These are phyloP conservation scores for Purshia tridentata DNA, from an alignment of 306 rosid genomes.

Conservation along the genomic window DNA sequence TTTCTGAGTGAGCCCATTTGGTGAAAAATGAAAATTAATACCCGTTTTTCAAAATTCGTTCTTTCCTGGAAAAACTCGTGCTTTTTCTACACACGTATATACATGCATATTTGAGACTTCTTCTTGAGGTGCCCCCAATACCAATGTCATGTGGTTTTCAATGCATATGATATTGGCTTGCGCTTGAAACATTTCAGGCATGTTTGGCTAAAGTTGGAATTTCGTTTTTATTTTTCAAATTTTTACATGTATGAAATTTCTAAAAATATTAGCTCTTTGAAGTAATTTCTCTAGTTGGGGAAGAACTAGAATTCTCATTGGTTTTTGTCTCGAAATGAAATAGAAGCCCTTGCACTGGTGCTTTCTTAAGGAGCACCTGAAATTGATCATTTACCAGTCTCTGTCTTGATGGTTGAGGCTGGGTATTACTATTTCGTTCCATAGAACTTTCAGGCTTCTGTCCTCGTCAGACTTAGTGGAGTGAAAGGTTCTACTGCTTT, in stretches of 20 bases:
- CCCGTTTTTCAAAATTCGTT: slow-evolving; percentile 15
- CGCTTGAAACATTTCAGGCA: background rate
- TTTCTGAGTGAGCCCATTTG: slow-evolving; percentile 11
- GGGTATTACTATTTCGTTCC: background rate
- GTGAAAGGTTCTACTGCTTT: background rate
- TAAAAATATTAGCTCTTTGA: background rate
- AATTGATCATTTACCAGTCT: background rate
- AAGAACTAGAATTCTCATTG: background rate
- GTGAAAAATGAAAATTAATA: slow-evolving; percentile 13
- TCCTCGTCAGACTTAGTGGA: background rate
- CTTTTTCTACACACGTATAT: background rate
- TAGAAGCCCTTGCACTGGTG: background rate
- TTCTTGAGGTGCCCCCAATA: background rate
- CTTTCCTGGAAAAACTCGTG: slow-evolving; percentile 16
- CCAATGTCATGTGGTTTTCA: background rate
- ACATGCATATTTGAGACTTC: background rate
- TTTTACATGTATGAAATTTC: background rate
- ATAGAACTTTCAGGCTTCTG: background rate
- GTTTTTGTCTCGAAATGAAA: background rate
- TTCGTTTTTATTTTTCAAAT: background rate
- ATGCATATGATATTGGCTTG: background rate
- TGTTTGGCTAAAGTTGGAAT: background rate
- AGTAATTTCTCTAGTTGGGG: background rate
- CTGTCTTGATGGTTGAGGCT: background rate
- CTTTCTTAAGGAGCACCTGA: background rate